Percentiles rank a stretch among this genome's conserved stretches.
Evolutionary conservation across 1,284 basidiomycete genomes (phyloP).

Genomic region (Ceratobasidium sp.): DNA sequence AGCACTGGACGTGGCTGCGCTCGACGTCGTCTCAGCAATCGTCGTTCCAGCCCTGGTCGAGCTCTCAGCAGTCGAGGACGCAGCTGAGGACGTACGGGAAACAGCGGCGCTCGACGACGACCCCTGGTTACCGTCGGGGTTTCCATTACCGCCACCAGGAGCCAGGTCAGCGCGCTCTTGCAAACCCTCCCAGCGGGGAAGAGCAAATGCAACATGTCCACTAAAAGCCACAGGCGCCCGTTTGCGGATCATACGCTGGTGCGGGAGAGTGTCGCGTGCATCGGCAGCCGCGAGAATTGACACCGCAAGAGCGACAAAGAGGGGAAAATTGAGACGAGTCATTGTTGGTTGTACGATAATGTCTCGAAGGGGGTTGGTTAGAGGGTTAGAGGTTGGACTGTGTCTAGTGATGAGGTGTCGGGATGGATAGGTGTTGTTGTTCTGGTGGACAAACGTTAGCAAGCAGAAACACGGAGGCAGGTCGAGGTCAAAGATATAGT

Average conservation of each 20-base stretch:
- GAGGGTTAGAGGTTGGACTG: background rate
- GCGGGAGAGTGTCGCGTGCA: conserved; percentile 38
- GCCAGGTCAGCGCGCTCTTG: background rate
- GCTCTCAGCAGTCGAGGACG: conserved; percentile 10
- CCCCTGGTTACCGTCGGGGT: background rate
- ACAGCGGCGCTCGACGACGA: background rate
- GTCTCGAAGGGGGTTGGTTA: background rate
- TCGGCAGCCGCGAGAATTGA: conserved; percentile 12
- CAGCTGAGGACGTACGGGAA: conserved; percentile 10
- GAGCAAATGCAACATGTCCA: background rate
- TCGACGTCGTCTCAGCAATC: background rate
- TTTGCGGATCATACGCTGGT: conserved; percentile 43
- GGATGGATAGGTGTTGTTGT: background rate
- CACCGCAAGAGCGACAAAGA: conserved; percentile 39
- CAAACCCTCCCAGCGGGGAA: conserved; percentile 9
- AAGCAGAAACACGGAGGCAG: background rate
- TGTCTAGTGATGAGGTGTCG: background rate
- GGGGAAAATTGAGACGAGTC: conserved; percentile 42
- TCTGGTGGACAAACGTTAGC: conserved; percentile 4
- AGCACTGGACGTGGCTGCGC: background rate
- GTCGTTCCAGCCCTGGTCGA: background rate
- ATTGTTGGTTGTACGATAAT: background rate
- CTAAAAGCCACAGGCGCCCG: conserved; percentile 7
- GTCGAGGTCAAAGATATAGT: conserved; percentile 7
- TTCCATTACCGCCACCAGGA: background rate